These are phyloP conservation scores for Tetrapisispora fleetii DNA, from an alignment of 805 yeast genomes.

Conservation along the genomic window DNA sequence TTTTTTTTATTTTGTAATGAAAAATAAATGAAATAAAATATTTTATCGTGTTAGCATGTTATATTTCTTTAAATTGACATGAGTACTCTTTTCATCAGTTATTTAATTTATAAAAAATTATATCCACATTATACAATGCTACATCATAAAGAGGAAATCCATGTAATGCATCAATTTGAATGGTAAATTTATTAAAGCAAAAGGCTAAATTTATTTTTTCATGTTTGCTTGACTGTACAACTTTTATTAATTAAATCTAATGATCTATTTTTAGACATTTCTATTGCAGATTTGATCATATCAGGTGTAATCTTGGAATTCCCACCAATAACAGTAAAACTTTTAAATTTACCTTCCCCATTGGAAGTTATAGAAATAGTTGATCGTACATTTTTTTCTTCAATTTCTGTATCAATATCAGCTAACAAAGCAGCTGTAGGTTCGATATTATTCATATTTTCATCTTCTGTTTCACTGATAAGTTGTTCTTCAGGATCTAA, in stretches of 20 bases:
- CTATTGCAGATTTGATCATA: constrained; percentile 38
- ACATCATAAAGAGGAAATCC: no score
- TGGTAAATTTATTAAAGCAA: not conserved
- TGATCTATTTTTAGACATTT: constrained; percentile 41
- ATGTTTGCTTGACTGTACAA: not conserved
- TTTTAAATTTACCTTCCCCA: constrained; percentile 29
- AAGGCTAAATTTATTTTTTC: not conserved
- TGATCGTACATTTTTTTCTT: constrained; percentile 51
- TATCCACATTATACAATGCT: no score
- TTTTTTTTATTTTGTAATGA: no score
- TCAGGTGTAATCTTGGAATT: constrained; percentile 38
- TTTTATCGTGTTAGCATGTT: no score
- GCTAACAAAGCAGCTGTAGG: constrained; percentile 41
- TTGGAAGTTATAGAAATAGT: constrained; percentile 36
- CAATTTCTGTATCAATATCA: constrained; percentile 80
- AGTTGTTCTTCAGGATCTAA: constrained; percentile 29
- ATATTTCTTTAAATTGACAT: no score
- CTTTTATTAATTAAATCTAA: constrained; percentile 18
- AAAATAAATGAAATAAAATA: no score
- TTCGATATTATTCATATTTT: constrained; percentile 25
- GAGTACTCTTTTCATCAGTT: no score
- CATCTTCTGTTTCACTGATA: constrained; percentile 22
- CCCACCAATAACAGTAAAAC: constrained; percentile 42
- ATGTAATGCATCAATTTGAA: no score
- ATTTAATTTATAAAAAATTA: no score